Evolutionary conservation across 1,139 yeast genomes (phyloP), one percentile per base, ranked within the genome.

Genomic region (Nakaseomyces nivariensis): DNA sequence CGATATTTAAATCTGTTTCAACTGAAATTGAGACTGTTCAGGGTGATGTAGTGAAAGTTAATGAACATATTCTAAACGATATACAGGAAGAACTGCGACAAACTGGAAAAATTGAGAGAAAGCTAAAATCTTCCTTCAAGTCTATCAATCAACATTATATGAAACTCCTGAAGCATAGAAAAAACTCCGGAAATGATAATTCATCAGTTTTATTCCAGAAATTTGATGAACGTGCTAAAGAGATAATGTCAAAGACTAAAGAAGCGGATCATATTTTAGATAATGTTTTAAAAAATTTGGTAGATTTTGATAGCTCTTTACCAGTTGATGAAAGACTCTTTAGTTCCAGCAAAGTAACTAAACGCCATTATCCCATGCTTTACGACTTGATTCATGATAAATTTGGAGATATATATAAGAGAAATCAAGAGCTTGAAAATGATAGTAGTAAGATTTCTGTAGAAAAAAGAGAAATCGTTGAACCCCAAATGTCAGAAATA

Each of bases 81-180:
- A 52, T 63, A 2, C 46, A 51, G 6, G 44, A 52, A 9, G 68
- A 64, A 46, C 44, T 51, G 32, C 51, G 48, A 27, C 68, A 63
- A 51, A 58, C 56, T 41, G 56, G 53, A 24, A 45, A 51, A 27
- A 54, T 63, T 10, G 63, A 62, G 40, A 32, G 41, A 10, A 59
- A 59, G 43, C 41, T 63, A 34, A 59, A 55, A 37, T 49, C 50
- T 10, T 60, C 67, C 6, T 45, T 54, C 6, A 55, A 51, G 48
- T 59, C 51, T 46, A 49, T 64, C 5, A 55, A 58, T 27, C 58
- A 53, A 26, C 51, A 52, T 9, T 59, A 60, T 47, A 43, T 44
- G n/a, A 59, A 51, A 37, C 47, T 56, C 1, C n/a, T 37, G 4
- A 54, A 52, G 37, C 49, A 46, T 9, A 55, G 63, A 32, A 32